These are phyloP conservation scores for Phytophthora sp. DNA, from an alignment of 352 stramenopile genomes.

Conservation along the genomic window DNA sequence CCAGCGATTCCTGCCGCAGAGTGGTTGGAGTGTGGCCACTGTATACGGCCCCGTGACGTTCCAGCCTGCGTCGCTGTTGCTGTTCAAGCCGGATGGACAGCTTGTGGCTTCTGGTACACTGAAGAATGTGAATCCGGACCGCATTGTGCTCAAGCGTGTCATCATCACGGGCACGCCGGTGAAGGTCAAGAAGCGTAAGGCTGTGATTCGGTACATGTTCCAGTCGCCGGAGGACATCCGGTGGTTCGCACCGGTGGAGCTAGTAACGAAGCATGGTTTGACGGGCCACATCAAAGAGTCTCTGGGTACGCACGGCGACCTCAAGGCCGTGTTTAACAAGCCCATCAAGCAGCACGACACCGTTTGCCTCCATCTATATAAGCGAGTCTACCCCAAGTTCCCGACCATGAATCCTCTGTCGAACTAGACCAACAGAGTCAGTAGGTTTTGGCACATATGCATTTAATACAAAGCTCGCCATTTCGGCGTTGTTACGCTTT, in stretches of 20 bases:
- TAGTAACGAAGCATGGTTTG: slow-evolving; percentile 98
- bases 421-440: slow-evolving; percentile 27
- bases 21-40: slow-evolving; percentile 90
- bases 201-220: slow-evolving; percentile 99
- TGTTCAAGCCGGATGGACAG: slow-evolving; percentile 87
- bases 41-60: slow-evolving; percentile 96
- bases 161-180: slow-evolving; percentile 98
- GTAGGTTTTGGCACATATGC: slow-evolving; percentile 36
- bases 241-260: slow-evolving; percentile 99
- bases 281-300: slow-evolving; percentile 98
- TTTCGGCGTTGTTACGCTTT: no score
- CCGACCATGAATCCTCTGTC: slow-evolving; percentile 51
- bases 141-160: slow-evolving; percentile 98
- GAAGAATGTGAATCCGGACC: slow-evolving; percentile 96
- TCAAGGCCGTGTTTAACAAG: slow-evolving; percentile 99
- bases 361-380: slow-evolving; percentile 99
- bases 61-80: slow-evolving; percentile 94
- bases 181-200: slow-evolving; percentile 98
- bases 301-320: slow-evolving; percentile 98
- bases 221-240: slow-evolving; percentile 97
- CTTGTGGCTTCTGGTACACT: slow-evolving; percentile 96
- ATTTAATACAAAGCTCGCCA: slow-evolving; percentile 22
- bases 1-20: slow-evolving; percentile 95
- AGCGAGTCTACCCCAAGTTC: slow-evolving; percentile 99
- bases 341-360: slow-evolving; percentile 99